Evolutionary conservation across 331 rosid genomes (phyloP), one percentile per base, ranked within the genome.

Genomic region (Malus hybrid): DNA sequence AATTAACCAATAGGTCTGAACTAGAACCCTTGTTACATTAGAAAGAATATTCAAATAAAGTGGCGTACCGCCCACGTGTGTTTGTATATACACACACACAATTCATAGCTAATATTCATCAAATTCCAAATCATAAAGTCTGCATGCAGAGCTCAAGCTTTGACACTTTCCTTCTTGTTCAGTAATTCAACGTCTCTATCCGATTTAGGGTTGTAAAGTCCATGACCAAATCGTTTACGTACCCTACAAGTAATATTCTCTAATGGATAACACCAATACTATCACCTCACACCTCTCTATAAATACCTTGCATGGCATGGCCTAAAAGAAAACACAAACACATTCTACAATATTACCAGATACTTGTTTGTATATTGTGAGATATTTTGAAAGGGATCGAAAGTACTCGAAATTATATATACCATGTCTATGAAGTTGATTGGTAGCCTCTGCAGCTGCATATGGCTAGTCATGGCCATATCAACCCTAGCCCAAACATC

Each of bases 401-500:
- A 20, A 24, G 2, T 12, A 61, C 34, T 28, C 2, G 34, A 61
- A 24, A 61, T 0, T 61, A 61, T 20, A 27, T 39, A 39, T 39
- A 39, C 18, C 33, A 57, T 20, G 67, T 57, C 76, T 28, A 52
- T 71, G 81, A 70, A 63, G 56, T 34, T 70, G 73, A 63, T 78
- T 2, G 61, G 31, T 24, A 67, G 55, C n/a, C 52, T 83, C 5
- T 70, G 66, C 75, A 65, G 56, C 69, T 71, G 34, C 15, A 4
- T 84, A 28, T 83, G 88, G 83, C 81, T 89, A 4, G 65, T 71
- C 42, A 72, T 78, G 69, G 84, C 80, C 65, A 74, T 79, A 31
- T 12, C 61, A 54, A 44, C 85, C 54, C 12, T 32, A 7, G 84
- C 88, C 3, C 88, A 83, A 70, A 27, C 28, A 28, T 62, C 66